These are phyloP conservation scores for Silene uniflora DNA, from an alignment of 148 eudicot genomes.

Conservation along the genomic window DNA sequence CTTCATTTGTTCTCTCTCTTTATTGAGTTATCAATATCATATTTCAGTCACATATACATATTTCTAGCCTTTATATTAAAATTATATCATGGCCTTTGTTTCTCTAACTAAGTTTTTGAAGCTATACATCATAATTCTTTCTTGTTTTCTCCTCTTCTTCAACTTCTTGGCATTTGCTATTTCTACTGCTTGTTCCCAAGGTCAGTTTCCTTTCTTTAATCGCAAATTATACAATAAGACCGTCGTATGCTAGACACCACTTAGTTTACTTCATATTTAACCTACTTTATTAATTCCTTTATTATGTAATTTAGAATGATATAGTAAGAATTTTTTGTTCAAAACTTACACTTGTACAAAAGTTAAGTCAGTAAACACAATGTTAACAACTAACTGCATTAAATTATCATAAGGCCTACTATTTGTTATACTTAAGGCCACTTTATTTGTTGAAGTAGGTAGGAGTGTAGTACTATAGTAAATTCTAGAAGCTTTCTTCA, in stretches of 20 bases:
- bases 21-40: not conserved
- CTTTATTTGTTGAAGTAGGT: not conserved
- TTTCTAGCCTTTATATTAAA: no score
- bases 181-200: slow-evolving; percentile 29
- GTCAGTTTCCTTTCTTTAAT: slow-evolving; percentile 2
- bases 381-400: not conserved
- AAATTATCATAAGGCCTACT: not conserved
- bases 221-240: no score
- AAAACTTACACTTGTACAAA: not conserved
- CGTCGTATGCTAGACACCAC: no score
- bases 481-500: not conserved
- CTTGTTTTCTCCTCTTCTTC: slow-evolving; percentile 26
- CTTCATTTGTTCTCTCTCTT: slow-evolving; percentile 10
- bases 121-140: slow-evolving; percentile 14
- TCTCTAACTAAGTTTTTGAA: slow-evolving; percentile 16
- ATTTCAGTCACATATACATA: not conserved
- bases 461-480: not conserved
- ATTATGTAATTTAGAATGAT: not conserved
- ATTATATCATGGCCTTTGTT: slow-evolving; percentile 7
- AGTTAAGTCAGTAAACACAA: not conserved
- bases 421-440: not conserved
- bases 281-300: not conserved
- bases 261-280: no score
- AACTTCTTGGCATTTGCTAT: slow-evolving; percentile 25
- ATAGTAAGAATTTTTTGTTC: no score